Conservation (phyloP, 2,329 filamentous ascomycete species). For the Ophiosphaerella narmari region DNA sequence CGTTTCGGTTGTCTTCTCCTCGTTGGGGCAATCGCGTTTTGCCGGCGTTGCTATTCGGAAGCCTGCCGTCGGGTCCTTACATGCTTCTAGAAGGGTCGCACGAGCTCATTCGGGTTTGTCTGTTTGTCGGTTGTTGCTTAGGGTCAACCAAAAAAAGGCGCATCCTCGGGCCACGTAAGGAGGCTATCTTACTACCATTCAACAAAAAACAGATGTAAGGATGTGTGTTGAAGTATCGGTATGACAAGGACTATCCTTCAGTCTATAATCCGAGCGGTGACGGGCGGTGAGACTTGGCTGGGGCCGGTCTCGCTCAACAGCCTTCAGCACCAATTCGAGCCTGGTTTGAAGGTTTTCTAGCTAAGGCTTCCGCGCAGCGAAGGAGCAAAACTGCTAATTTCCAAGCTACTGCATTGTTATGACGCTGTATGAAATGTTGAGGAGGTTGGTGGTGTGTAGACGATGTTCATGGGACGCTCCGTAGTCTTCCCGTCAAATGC, state of each 20-base stretch:
- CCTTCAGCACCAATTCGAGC: too few relatives aligned
- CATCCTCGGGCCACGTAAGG: too few relatives aligned
- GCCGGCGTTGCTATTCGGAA: background rate
- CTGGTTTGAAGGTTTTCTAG: too few relatives aligned
- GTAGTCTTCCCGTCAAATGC: slow-evolving; percentile 10
- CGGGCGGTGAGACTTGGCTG: too few relatives aligned
- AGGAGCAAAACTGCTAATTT: background rate
- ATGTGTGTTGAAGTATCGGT: too few relatives aligned
- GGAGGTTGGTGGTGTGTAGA: slow-evolving; percentile 27
- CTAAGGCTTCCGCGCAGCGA: background rate
- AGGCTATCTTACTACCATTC: too few relatives aligned
- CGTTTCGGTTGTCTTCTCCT: background rate
- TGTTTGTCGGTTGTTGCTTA: too few relatives aligned
- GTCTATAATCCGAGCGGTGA: too few relatives aligned
- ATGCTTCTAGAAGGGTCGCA: background rate
- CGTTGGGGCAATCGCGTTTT: background rate
- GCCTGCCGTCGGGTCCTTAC: background rate
- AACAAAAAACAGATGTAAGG: too few relatives aligned
- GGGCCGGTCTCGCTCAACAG: too few relatives aligned
- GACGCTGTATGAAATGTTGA: slow-evolving; percentile 13
- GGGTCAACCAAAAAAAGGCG: too few relatives aligned
- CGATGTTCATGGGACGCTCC: slow-evolving; percentile 19
- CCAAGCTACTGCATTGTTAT: slow-evolving; percentile 7
- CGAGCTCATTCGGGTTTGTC: background rate
- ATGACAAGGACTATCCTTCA: too few relatives aligned